Conservation (phyloP, 345 rosid species). For the Moricandia moricandioides region DNA sequence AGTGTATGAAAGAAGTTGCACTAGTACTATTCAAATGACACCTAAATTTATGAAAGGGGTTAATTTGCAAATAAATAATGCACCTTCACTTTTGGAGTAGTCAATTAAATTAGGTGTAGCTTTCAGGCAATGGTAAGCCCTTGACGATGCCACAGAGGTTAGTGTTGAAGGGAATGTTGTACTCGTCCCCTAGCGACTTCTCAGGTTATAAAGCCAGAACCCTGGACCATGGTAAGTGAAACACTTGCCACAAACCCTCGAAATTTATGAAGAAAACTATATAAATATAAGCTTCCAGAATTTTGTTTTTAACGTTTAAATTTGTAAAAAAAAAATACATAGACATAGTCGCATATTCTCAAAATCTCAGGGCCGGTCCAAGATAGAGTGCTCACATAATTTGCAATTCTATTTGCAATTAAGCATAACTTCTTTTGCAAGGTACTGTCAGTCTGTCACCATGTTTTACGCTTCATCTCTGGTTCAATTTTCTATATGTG, state of each 20-base stretch:
- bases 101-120: conserved; percentile 38
- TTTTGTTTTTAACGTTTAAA: no score
- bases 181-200: conserved; percentile 78
- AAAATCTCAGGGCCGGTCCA: no score
- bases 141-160: conserved; percentile 57
- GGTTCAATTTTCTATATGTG: conserved; percentile 25
- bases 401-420: conserved; percentile 20
- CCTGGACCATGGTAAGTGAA: no score
- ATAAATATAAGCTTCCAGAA: no score
- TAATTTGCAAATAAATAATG: conserved; percentile 20
- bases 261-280: no score
- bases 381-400: no score
- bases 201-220: conserved; percentile 53
- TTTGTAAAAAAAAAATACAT: no score
- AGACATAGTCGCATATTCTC: no score
- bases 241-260: no score
- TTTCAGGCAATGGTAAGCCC: conserved; percentile 52
- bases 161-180: conserved; percentile 61
- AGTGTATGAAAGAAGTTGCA: conserved; percentile 1
- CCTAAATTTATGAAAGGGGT: conserved; percentile 16
- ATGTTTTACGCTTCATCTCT: conserved; percentile 28
- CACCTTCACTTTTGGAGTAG: background rate
- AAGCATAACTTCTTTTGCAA: conserved; percentile 15
- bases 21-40: conserved; percentile 14
- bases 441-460: conserved; percentile 1